These are phyloP conservation scores for Nitzschia palea DNA, from an alignment of 108 stramenopile genomes.

Conservation along the genomic window DNA sequence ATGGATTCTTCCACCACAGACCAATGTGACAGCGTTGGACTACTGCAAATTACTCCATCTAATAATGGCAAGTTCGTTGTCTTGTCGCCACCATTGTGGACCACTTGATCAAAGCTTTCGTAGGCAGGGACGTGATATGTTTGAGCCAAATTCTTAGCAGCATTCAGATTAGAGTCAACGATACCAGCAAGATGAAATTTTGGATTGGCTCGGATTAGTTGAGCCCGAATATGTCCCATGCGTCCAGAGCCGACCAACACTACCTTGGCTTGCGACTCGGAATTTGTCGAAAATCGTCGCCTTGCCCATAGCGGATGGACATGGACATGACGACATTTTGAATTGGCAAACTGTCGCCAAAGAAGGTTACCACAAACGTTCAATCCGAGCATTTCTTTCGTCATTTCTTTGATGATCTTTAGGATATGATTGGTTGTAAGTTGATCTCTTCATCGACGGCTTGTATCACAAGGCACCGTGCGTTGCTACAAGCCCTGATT, in stretches of 20 bases:
- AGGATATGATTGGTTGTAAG: too few species aligned
- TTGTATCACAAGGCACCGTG: too few species aligned
- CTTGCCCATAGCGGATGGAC: too few species aligned
- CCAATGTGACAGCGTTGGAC: slow-evolving; percentile 59
- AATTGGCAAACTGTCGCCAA: too few species aligned
- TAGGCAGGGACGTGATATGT: slow-evolving; percentile 33
- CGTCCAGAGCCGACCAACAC: slow-evolving; percentile 56
- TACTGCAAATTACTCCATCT: slow-evolving; percentile 58
- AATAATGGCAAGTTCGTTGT: slow-evolving; percentile 4
- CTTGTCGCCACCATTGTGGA: not conserved
- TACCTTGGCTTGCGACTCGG: slow-evolving; percentile 7
- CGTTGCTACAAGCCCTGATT: too few species aligned
- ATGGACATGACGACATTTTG: too few species aligned
- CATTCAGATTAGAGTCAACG: slow-evolving; percentile 47
- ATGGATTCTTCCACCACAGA: slow-evolving; percentile 47
- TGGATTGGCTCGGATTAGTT: slow-evolving; percentile 51
- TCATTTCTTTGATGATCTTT: too few species aligned
- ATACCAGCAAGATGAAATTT: slow-evolving; percentile 54
- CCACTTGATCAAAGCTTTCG: not conserved
- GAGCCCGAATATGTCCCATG: slow-evolving; percentile 68
- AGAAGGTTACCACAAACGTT: too few species aligned
- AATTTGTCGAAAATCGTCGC: too few species aligned
- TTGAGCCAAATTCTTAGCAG: slow-evolving; percentile 33
- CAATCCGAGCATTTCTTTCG: too few species aligned
- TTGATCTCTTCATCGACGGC: too few species aligned